Conservation (phyloP, 2,329 filamentous ascomycete species). For the Aspergillus terreus region DNA sequence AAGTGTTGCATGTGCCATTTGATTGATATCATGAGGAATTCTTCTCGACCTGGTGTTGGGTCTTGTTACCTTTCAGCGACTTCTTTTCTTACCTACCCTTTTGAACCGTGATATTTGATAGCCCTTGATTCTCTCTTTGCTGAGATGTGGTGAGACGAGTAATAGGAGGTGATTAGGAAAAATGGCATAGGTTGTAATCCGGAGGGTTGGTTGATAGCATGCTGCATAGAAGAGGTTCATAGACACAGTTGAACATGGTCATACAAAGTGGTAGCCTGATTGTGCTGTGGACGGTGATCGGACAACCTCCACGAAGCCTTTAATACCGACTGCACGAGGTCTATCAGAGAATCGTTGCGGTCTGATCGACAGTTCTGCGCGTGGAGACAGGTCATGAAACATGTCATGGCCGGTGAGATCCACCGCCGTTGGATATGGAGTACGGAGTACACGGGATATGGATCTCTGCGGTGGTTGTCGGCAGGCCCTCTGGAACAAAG, state of each 20-base stretch:
- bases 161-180: slow-evolving; percentile 8
- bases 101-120: slow-evolving; percentile 5
- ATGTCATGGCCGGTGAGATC: not conserved
- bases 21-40: slow-evolving; percentile 18
- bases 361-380: not conserved
- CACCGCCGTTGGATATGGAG: not conserved
- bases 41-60: slow-evolving; percentile 14
- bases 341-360: too few relatives aligned
- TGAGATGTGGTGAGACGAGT: slow-evolving; percentile 6
- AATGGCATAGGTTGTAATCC: slow-evolving; percentile 12
- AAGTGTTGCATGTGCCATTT: slow-evolving; percentile 16
- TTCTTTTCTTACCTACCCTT: slow-evolving; percentile 6
- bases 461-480: too few relatives aligned
- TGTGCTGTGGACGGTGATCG: too few relatives aligned
- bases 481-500: too few relatives aligned
- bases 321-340: too few relatives aligned
- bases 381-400: not conserved
- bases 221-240: too few relatives aligned
- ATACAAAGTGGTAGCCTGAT: too few relatives aligned
- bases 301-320: too few relatives aligned
- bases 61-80: slow-evolving; percentile 12
- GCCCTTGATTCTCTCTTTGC: slow-evolving; percentile 3
- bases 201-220: not conserved
- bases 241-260: too few relatives aligned
- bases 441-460: too few relatives aligned